Conservation (phyloP, 2,329 filamentous ascomycete genomes). For the Pseudocercospora pini-densiflorae region DNA sequence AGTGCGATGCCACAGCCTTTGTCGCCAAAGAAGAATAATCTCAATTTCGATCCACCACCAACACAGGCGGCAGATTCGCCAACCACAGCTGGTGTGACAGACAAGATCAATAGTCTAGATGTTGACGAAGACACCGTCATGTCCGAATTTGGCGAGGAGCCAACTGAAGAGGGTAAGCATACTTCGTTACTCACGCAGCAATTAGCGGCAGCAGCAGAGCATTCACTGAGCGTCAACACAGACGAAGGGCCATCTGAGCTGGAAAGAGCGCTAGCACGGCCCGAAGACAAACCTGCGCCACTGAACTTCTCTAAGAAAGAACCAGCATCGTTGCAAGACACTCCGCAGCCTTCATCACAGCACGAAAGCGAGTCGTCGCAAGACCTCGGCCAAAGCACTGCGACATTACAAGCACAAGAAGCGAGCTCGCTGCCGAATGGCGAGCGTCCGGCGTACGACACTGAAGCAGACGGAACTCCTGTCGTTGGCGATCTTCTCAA, state of each 20-base stretch:
- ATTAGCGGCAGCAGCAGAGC: conserved; percentile 36
- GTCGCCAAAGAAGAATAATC: conserved; percentile 36
- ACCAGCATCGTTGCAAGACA: conserved; percentile 16
- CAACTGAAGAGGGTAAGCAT: conserved; percentile 37
- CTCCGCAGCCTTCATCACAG: neutral
- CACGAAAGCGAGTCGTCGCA: conserved; percentile 23
- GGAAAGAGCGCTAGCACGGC: conserved; percentile 46
- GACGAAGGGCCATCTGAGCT: conserved; percentile 38
- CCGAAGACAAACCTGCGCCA: conserved; percentile 71
- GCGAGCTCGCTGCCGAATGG: conserved; percentile 26
- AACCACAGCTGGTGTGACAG: conserved; percentile 58
- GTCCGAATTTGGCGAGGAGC: conserved; percentile 41
- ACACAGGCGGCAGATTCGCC: conserved; percentile 50
- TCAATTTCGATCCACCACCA: conserved; percentile 37
- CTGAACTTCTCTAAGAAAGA: conserved; percentile 56
- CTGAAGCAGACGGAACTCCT: conserved; percentile 66
- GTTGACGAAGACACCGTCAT: conserved; percentile 63
- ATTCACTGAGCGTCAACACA: conserved; percentile 38
- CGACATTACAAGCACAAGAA: conserved; percentile 38
- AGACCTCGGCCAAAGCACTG: conserved; percentile 38
- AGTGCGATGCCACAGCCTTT: conserved; percentile 37
- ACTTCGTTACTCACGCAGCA: conserved; percentile 50
- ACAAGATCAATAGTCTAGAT: conserved; percentile 61
- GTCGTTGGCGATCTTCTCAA: conserved; percentile 96
- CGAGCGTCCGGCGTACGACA: conserved; percentile 54